Evolutionary conservation across 306 rosid genomes (phyloP).

Genomic region (Arachis stenosperma): DNA sequence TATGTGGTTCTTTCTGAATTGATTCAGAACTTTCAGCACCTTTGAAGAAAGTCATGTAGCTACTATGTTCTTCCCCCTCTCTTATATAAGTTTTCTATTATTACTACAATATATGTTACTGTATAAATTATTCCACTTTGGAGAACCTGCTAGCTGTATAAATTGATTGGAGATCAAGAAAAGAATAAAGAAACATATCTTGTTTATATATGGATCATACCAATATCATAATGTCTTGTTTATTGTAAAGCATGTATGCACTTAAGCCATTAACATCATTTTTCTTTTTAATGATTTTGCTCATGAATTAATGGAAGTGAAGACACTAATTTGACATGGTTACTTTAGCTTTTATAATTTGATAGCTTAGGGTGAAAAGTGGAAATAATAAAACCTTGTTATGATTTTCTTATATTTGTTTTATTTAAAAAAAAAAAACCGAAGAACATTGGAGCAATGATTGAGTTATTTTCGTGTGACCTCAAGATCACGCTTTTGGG

Average conservation of each 20-base stretch:
- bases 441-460: no score
- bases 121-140: background rate
- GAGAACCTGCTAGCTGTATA: background rate
- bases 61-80: slow-evolving; percentile 24
- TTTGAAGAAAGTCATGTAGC: slow-evolving; percentile 24
- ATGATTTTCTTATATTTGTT: no score
- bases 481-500: no score
- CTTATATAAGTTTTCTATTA: background rate
- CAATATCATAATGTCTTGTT: background rate
- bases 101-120: slow-evolving; percentile 16
- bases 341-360: no score
- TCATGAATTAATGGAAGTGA: background rate
- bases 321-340: background rate
- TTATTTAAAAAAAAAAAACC: no score
- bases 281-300: background rate
- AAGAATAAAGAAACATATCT: background rate
- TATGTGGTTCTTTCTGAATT: slow-evolving; percentile 62
- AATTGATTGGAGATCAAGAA: slow-evolving; percentile 24
- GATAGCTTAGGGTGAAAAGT: no score
- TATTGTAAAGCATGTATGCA: no score
- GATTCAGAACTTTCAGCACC: slow-evolving; percentile 58
- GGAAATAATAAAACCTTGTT: no score
- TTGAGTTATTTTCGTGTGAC: no score
- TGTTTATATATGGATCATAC: background rate
- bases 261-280: background rate